Evolutionary conservation across 257 asterid species (phyloP).

Genomic region (Haberlea rhodopensis): DNA sequence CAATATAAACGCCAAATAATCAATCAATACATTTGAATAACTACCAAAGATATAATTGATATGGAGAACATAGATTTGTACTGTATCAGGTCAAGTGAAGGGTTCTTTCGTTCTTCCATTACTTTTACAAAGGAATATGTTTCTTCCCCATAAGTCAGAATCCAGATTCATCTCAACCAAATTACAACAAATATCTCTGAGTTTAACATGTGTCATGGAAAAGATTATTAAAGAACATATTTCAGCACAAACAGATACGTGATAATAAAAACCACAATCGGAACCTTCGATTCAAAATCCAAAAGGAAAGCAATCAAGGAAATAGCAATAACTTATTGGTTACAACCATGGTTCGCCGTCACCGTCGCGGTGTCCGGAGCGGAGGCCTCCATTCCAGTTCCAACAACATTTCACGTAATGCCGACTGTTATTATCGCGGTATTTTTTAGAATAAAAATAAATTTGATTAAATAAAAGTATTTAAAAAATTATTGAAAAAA

Average conservation of each 20-base stretch:
- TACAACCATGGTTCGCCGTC: no score
- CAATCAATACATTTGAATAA: background rate
- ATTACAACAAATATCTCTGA: background rate
- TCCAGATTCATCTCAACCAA: background rate
- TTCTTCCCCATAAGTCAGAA: background rate
- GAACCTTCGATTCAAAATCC: background rate
- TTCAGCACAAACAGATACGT: background rate
- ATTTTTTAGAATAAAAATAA: no score
- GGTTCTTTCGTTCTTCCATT: no score
- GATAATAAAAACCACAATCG: background rate
- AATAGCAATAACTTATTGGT: background rate
- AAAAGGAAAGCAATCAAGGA: conserved; percentile 12
- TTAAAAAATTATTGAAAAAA: no score
- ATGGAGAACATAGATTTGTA: no score
- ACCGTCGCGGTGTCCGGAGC: no score
- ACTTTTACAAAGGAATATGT: background rate
- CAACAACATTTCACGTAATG: no score
- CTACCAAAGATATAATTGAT: background rate
- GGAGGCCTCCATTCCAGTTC: no score
- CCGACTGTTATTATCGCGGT: no score
- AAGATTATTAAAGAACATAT: background rate
- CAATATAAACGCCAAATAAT: background rate
- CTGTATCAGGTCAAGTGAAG: background rate
- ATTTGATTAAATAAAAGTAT: no score
- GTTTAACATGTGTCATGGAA: background rate